These are phyloP conservation scores for Fraxinus ornus DNA, from an alignment of 305 asterid genomes.

Conservation along the genomic window DNA sequence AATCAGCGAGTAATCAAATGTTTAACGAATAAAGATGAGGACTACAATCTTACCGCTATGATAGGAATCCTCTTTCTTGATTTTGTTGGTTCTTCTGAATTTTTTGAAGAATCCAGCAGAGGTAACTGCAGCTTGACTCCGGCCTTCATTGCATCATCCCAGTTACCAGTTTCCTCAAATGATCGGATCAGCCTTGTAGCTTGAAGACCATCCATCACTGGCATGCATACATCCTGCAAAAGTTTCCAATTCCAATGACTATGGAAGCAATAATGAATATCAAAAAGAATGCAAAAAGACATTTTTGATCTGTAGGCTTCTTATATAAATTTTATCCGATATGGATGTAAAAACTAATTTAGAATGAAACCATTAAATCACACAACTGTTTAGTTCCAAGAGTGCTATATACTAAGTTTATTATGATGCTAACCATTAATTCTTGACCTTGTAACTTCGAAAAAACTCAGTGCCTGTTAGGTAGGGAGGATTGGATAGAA, in stretches of 20 bases:
- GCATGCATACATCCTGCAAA: constrained; percentile 89
- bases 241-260: not conserved
- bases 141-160: constrained; percentile 79
- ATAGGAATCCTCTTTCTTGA: constrained; percentile 58
- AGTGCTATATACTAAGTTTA: not conserved
- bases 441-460: not conserved
- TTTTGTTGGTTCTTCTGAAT: constrained; percentile 23
- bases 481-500: not conserved
- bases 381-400: not conserved
- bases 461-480: not conserved
- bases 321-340: not conserved
- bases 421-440: not conserved
- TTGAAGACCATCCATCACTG: constrained; percentile 89
- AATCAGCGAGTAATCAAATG: not conserved
- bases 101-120: constrained; percentile 32
- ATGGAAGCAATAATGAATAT: not conserved
- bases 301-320: not conserved
- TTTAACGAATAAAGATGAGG: not conserved
- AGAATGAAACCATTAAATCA: not conserved
- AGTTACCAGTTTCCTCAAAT: constrained; percentile 80
- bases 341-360: not conserved
- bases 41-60: constrained; percentile 55
- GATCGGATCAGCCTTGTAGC: constrained; percentile 82
- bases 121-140: constrained; percentile 56
- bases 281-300: not conserved